Evolutionary conservation across 2,329 filamentous ascomycete species (phyloP), one percentile per base, ranked within the genome.

Genomic region (Fusarium sambucinum): DNA sequence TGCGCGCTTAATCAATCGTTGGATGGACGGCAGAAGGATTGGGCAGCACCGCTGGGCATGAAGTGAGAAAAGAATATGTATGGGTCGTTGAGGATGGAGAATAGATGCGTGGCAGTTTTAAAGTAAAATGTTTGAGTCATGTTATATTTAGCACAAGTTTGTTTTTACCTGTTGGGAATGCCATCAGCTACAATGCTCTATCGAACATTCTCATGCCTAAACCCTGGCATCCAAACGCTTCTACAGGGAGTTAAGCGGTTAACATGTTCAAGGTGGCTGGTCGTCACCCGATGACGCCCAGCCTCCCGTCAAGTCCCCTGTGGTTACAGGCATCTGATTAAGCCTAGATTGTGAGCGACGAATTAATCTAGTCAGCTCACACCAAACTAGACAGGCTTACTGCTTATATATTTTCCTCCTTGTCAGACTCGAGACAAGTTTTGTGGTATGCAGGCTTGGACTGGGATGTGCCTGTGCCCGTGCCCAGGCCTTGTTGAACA

Each of bases 41-140:
- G 67, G 67, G 67, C 66, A 69, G 62, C 66, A 68, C 66, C 67
- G 66, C 67, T 51, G 55, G 56, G 41, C 25, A 55, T 41, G 42
- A 27, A 19, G 47, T 53, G 48, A 66, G 55, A 42, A 33, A 47
- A 55, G 55, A 41, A 47, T 55, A 66, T 51, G 50, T 17, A 33
- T 33, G 32, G 65, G 48, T 25, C 41, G 53, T 42, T 42, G 29
- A 32, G 33, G 51, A 65, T 66, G 66, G 64, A 40, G 61, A 55
- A 29, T 33, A 33, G 27, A 47, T 70, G 58, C 61, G 61, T 69
- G 65, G 66, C 66, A 66, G 37, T 30, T 40, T 40, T 62, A 23
- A 54, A 37, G 45, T 41, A 37, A 55, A 23, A 44, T 44, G 27
- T 33, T 66, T 32, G 60, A 65, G 54, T 65, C 60, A 65, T 55